These are phyloP conservation scores for Suhomyces prunicola DNA, from an alignment of 805 yeast genomes.

Conservation along the genomic window DNA sequence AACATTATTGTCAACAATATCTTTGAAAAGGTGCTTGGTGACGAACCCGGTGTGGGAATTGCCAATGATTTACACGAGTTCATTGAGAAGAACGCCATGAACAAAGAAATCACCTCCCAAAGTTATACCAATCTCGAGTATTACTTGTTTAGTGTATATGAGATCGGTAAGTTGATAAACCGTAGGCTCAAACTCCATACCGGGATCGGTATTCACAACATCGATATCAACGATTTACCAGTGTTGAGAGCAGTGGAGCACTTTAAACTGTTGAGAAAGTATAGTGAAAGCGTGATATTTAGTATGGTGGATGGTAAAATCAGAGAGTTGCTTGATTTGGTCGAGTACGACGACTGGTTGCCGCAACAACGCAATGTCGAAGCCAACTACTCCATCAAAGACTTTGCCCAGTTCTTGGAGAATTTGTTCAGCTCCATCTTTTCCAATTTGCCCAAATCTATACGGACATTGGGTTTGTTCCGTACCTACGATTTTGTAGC, in stretches of 20 bases:
- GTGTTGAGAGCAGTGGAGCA: conserved; percentile 49
- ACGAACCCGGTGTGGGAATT: conserved; percentile 49
- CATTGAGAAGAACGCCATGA: conserved; percentile 60
- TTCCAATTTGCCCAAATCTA: conserved; percentile 72
- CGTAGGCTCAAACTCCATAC: conserved; percentile 34
- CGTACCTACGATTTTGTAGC: conserved; percentile 86
- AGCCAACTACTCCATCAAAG: conserved; percentile 74
- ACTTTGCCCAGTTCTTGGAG: conserved; percentile 80
- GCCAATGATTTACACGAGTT: conserved; percentile 56
- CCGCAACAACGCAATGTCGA: conserved; percentile 49
- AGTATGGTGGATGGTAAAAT: conserved; percentile 79
- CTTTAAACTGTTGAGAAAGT: conserved; percentile 58
- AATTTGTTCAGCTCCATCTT: conserved; percentile 84
- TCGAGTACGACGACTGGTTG: conserved; percentile 79
- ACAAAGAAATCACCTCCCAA: conserved; percentile 89
- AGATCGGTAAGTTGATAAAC: conserved; percentile 52
- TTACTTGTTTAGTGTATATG: conserved; percentile 71
- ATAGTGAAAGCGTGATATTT: conserved; percentile 78
- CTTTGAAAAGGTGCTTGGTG: conserved; percentile 66
- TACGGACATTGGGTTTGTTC: conserved; percentile 75
- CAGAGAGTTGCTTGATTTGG: conserved; percentile 74
- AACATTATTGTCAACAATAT: conserved; percentile 57
- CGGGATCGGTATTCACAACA: conserved; percentile 38
- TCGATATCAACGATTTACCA: conserved; percentile 37
- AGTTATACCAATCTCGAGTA: conserved; percentile 84